Conservation (phyloP, 352 stramenopile genomes). For the Globisporangium heterothallicum region DNA sequence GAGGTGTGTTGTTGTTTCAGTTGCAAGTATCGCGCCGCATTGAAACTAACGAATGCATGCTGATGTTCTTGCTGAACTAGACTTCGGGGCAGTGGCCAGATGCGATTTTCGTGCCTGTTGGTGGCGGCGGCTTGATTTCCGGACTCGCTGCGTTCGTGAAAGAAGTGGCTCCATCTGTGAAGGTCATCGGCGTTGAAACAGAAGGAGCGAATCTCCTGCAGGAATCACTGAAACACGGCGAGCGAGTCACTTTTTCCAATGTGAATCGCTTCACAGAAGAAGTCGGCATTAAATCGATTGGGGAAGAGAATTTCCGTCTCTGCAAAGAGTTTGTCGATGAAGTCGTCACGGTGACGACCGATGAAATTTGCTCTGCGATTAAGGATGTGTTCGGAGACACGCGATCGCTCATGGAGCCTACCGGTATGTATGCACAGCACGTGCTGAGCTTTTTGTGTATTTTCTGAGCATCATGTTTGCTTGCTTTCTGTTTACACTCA, state of each 20-base stretch:
- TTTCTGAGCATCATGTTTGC: too few relatives aligned
- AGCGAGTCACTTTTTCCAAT: slow-evolving; percentile 84
- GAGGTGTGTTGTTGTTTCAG: slow-evolving; percentile 25
- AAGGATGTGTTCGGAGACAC: slow-evolving; percentile 93
- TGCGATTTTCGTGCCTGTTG: slow-evolving; percentile 96
- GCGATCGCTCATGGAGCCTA: slow-evolving; percentile 93
- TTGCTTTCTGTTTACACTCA: too few relatives aligned
- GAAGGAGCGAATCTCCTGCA: slow-evolving; percentile 94
- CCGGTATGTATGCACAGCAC: slow-evolving; percentile 29
- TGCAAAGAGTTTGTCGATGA: slow-evolving; percentile 94
- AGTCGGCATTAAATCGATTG: slow-evolving; percentile 92
- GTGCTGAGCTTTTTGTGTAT: too few relatives aligned
- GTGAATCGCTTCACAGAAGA: slow-evolving; percentile 98
- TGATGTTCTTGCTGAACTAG: slow-evolving; percentile 10
- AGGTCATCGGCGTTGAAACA: slow-evolving; percentile 96
- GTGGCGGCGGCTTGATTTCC: slow-evolving; percentile 95
- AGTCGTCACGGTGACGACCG: slow-evolving; percentile 95
- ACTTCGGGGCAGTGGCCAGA: slow-evolving; percentile 87
- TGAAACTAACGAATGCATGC: not conserved
- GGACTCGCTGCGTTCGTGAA: slow-evolving; percentile 93
- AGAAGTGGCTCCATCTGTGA: slow-evolving; percentile 79
- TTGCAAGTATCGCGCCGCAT: not conserved
- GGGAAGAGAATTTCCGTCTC: slow-evolving; percentile 94
- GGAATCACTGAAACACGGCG: slow-evolving; percentile 71
- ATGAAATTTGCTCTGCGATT: slow-evolving; percentile 94